These are phyloP conservation scores for Primulina tabacum DNA, from an alignment of 257 asterid species.

Conservation along the genomic window DNA sequence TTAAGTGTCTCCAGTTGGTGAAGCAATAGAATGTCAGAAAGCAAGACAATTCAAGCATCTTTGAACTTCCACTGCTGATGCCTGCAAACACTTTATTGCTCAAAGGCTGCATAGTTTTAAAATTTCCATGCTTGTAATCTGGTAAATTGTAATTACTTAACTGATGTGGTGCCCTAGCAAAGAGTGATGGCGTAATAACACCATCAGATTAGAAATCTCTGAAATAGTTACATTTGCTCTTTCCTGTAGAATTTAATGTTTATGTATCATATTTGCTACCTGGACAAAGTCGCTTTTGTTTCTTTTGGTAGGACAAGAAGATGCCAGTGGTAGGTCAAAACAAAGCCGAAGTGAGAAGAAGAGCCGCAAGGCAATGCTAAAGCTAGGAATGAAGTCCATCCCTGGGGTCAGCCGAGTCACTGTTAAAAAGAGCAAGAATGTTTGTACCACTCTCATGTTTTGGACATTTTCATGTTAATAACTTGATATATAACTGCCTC, in stretches of 20 bases:
- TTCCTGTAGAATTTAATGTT: not conserved
- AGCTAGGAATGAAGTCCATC: slow-evolving; percentile 71
- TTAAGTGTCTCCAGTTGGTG: not conserved
- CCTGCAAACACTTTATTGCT: not conserved
- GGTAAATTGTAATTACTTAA: not conserved
- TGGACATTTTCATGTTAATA: not conserved
- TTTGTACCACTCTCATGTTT: slow-evolving; percentile 13
- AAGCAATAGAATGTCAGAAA: not conserved
- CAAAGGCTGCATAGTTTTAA: not conserved
- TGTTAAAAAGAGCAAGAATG: slow-evolving; percentile 69
- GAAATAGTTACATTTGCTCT: not conserved
- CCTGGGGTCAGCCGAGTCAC: slow-evolving; percentile 66
- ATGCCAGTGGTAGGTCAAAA: slow-evolving; percentile 56
- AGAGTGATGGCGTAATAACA: not conserved
- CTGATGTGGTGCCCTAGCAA: not conserved
- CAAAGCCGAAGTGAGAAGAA: slow-evolving; percentile 73
- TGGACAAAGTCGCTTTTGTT: not conserved
- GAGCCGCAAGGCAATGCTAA: slow-evolving; percentile 69
- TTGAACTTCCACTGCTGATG: not conserved
- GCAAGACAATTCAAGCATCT: not conserved
- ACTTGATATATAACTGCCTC: slow-evolving; percentile 7
- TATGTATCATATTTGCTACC: not conserved
- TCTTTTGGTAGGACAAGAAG: slow-evolving; percentile 41
- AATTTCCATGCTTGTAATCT: not conserved
- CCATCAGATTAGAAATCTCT: no score